Evolutionary conservation across 2,329 filamentous ascomycete genomes (phyloP), one percentile per base, ranked within the genome.

Genomic region (Aureobasidium sp.): DNA sequence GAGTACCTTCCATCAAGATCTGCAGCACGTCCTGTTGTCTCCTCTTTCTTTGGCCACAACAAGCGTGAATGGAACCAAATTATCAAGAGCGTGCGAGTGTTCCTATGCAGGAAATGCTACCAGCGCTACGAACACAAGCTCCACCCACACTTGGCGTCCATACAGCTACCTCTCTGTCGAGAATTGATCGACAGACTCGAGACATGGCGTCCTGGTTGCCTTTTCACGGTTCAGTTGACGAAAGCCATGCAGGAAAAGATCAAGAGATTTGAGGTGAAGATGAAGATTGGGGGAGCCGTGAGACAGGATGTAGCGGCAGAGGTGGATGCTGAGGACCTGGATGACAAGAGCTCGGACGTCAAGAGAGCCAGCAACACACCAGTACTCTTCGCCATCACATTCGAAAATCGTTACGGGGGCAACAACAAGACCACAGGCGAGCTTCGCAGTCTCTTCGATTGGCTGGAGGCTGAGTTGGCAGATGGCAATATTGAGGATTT

Each of bases 21-120:
- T 39, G 24, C 29, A 22, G 49, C 37, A 0, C 49, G 60, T 15
- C n/a, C 60, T 12, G 48, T 47, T 19, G 19, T 61, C 12, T 54
- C 49, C 24, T 19, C 19, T n/a, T 54, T 54, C 49, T 61, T 61
- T 15, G 60, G 60, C 6, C 60, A 61, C 49, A 61, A 61, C 49
- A 61, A 61, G 50, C 29, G 37, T 27, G 40, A 56, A 3, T 61
- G 60, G 60, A 45, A 27, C n/a, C 60, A 61, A 7, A 48, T 61
- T 4, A n/a, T 29, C n/a, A 47, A 47, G 24, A 24, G 31, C 15
- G 48, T 39, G 11, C 48, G 48, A 29, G 40, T 61, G 2, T 31
- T 45, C 3, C 15, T 54, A 19, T 61, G 60, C 40, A 29, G 60
- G 5, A 61, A 56, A 42, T 49, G 48, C 50, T 61, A 61, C 24